A percentile compares a stretch with the other conserved stretches of the same genome.
phyloP scores from a whole-genome alignment of 2,329 filamentous ascomycete species.

The Pezicula carpinea region DNA sequence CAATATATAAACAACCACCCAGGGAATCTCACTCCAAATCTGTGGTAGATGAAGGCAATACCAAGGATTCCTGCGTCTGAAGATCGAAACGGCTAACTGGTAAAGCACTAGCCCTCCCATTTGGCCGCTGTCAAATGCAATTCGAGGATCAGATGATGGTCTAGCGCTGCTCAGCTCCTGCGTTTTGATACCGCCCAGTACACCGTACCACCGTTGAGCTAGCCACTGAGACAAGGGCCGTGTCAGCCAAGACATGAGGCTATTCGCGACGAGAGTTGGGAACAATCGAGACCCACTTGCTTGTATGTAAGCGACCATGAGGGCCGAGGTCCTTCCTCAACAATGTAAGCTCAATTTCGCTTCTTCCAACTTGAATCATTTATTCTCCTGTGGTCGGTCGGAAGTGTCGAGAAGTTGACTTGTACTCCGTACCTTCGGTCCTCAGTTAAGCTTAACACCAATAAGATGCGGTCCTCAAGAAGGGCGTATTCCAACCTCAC shows the following conservation, averaged over 20 bases:
- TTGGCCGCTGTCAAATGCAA: background rate
- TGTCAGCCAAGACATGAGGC: slow-evolving; percentile 1
- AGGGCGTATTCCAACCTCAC: too few species aligned
- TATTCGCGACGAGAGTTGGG: background rate
- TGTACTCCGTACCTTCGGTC: too few species aligned
- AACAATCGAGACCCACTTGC: background rate
- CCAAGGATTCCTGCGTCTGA: slow-evolving; percentile 1
- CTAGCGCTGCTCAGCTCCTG: background rate
- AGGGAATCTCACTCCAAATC: background rate
- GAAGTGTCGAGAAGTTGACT: too few species aligned
- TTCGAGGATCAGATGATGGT: background rate
- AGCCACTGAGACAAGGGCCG: background rate
- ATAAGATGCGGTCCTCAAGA: too few species aligned
- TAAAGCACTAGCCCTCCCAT: background rate
- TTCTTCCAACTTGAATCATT: too few species aligned
- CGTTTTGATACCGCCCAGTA: background rate
- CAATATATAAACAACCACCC: background rate
- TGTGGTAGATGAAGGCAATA: background rate
- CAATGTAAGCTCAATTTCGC: too few species aligned
- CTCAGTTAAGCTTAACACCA: too few species aligned
- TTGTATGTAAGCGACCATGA: background rate
- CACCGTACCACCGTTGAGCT: background rate
- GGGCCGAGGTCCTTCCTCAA: background rate
- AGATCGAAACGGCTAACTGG: background rate
- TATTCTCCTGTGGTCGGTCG: too few species aligned